These are phyloP conservation scores for Ceratocystis cubensis DNA, from an alignment of 2,329 filamentous ascomycete species.

Conservation along the genomic window DNA sequence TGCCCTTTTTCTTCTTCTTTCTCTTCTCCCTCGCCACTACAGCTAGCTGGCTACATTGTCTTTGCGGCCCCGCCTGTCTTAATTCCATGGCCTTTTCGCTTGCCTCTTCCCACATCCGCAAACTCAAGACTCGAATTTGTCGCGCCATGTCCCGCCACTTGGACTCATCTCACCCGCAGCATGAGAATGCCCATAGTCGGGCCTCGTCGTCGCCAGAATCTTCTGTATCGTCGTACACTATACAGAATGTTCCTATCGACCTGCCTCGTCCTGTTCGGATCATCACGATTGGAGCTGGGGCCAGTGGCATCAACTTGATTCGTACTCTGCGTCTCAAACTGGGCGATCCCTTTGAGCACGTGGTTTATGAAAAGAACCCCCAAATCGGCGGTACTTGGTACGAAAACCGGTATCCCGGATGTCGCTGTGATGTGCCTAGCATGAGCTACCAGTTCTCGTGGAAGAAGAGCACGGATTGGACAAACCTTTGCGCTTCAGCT, in stretches of 20 bases:
- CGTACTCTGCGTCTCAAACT: constrained; percentile 35
- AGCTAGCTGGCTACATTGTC: too few species aligned
- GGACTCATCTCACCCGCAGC: constrained; percentile 14
- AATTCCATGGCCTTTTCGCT: neutral
- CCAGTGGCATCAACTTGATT: constrained; percentile 28
- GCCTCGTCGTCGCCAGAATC: neutral
- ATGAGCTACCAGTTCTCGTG: constrained; percentile 53
- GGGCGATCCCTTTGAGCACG: constrained; percentile 32
- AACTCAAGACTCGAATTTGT: neutral
- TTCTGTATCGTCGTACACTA: constrained; percentile 5
- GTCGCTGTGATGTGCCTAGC: constrained; percentile 43
- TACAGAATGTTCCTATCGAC: constrained; percentile 17
- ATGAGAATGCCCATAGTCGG: constrained; percentile 12
- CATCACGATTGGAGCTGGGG: constrained; percentile 27
- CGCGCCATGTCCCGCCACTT: constrained; percentile 17
- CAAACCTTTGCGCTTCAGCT: constrained; percentile 42
- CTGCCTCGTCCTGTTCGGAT: constrained; percentile 23
- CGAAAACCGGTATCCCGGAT: constrained; percentile 47
- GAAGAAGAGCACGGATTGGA: constrained; percentile 47
- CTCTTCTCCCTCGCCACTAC: neutral
- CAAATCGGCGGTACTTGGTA: constrained; percentile 46
- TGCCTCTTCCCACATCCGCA: neutral
- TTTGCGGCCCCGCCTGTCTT: neutral
- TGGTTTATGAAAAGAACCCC: constrained; percentile 45
- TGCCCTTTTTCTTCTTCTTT: neutral